Conservation (phyloP, 2,329 filamentous ascomycete genomes). For the Furcasterigmium sp. region DNA sequence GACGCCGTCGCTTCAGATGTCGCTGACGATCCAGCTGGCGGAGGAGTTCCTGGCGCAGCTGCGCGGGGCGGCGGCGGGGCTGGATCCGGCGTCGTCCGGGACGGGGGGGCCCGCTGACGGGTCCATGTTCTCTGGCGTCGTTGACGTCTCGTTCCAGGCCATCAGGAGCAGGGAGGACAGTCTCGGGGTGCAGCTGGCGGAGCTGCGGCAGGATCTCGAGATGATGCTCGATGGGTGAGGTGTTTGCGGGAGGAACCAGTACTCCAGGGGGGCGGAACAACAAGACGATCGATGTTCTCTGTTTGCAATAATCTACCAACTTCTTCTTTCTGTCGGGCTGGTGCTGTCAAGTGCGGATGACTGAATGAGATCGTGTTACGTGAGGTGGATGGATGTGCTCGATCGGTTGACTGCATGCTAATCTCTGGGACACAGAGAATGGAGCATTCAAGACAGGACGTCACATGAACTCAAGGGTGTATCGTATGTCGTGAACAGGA, state of each 20-base stretch:
- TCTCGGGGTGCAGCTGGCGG: constrained; percentile 24
- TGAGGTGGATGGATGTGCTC: too few species aligned
- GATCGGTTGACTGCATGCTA: too few species aligned
- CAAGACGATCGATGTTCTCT: too few species aligned
- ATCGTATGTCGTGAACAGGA: too few species aligned
- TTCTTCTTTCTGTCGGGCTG: not conserved
- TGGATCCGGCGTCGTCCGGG: constrained; percentile 18
- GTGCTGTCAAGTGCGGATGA: too few species aligned
- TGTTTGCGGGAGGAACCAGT: too few species aligned
- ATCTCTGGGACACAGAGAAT: too few species aligned
- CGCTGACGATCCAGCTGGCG: constrained; percentile 33
- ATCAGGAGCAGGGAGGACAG: constrained; percentile 27
- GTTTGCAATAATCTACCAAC: too few species aligned
- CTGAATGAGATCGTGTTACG: too few species aligned
- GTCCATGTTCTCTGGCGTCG: constrained; percentile 26
- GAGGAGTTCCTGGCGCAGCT: constrained; percentile 33
- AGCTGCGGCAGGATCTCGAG: constrained; percentile 26
- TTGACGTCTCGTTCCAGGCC: constrained; percentile 16
- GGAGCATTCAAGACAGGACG: too few species aligned
- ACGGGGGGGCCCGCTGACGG: constrained; percentile 9
- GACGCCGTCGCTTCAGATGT: constrained; percentile 34
- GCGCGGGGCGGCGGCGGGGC: constrained; percentile 20
- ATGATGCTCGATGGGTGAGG: constrained; percentile 18
- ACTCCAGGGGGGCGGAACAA: too few species aligned
- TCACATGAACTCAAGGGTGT: too few species aligned